phyloP scores from a whole-genome alignment of 805 yeast species.

The Huiozyma sinensis region DNA sequence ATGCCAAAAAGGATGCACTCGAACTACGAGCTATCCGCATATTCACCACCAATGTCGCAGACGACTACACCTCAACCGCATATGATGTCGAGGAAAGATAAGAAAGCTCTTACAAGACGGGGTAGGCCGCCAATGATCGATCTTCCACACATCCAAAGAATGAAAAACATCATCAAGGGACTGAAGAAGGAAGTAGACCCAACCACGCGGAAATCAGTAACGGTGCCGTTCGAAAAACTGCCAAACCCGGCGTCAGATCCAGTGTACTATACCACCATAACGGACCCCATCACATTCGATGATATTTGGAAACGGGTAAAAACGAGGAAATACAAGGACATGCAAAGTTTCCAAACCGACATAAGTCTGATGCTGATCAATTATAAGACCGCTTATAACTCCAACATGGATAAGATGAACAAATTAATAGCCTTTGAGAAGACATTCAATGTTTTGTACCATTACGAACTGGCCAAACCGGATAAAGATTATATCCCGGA shows the following conservation, averaged over 20 bases:
- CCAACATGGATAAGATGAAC: constrained; percentile 45
- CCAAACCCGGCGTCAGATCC: constrained; percentile 45
- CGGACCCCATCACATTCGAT: constrained; percentile 55
- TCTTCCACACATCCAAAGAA: constrained; percentile 66
- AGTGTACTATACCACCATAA: constrained; percentile 37
- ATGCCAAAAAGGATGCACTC: no score
- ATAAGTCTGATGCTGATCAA: constrained; percentile 65
- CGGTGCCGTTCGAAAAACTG: constrained; percentile 65
- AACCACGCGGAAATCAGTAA: constrained; percentile 38
- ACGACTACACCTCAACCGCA: no score
- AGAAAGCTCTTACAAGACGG: constrained; percentile 10
- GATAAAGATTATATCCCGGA: constrained; percentile 62
- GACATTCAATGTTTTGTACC: constrained; percentile 45
- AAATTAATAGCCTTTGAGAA: constrained; percentile 57
- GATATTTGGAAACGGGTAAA: constrained; percentile 76
- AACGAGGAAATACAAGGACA: constrained; percentile 67
- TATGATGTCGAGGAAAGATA: no score
- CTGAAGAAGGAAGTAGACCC: constrained; percentile 62
- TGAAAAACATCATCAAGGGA: constrained; percentile 74
- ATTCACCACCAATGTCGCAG: no score
- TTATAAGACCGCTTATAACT: constrained; percentile 53
- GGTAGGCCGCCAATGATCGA: constrained; percentile 30
- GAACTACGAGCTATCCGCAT: no score
- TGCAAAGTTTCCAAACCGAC: constrained; percentile 69
- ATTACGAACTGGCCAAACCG: constrained; percentile 67